These are phyloP conservation scores for Colletotrichum liriopes DNA, from an alignment of 2,329 filamentous ascomycete species.

Conservation along the genomic window DNA sequence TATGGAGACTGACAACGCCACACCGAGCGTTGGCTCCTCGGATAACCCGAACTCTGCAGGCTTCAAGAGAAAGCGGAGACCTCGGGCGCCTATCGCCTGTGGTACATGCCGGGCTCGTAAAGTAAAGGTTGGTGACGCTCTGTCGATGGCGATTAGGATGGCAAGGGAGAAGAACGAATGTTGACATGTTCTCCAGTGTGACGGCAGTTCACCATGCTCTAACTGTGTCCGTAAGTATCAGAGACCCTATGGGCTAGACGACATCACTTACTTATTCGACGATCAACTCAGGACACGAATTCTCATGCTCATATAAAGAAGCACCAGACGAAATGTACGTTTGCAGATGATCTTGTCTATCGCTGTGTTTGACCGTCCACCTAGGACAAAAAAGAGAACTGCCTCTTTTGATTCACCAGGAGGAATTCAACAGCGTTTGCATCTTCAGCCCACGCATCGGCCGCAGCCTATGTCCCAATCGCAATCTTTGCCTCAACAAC, in stretches of 20 bases:
- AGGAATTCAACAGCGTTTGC: constrained; percentile 22
- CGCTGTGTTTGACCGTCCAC: neutral
- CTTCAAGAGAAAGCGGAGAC: constrained; percentile 38
- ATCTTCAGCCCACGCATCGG: neutral
- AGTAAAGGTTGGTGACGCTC: constrained; percentile 35
- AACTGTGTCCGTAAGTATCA: constrained; percentile 39
- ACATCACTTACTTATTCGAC: neutral
- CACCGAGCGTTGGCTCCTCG: constrained; percentile 6
- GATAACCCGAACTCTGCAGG: constrained; percentile 23
- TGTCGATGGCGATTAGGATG: neutral
- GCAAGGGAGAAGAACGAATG: neutral
- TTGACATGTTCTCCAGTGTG: constrained; percentile 31
- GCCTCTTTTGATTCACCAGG: constrained; percentile 10
- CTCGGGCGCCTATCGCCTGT: constrained; percentile 38
- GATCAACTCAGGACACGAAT: constrained; percentile 23
- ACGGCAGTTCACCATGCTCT: constrained; percentile 38
- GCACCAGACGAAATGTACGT: constrained; percentile 25
- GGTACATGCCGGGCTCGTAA: constrained; percentile 42
- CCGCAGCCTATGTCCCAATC: neutral
- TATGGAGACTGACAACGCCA: constrained; percentile 27
- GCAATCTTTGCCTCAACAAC: neutral
- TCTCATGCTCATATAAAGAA: constrained; percentile 38
- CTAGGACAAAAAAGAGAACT: constrained; percentile 4
- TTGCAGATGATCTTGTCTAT: neutral
- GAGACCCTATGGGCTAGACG: neutral